Conservation (phyloP, 2,329 filamentous ascomycete genomes). For the Colletotrichum liriopes region DNA sequence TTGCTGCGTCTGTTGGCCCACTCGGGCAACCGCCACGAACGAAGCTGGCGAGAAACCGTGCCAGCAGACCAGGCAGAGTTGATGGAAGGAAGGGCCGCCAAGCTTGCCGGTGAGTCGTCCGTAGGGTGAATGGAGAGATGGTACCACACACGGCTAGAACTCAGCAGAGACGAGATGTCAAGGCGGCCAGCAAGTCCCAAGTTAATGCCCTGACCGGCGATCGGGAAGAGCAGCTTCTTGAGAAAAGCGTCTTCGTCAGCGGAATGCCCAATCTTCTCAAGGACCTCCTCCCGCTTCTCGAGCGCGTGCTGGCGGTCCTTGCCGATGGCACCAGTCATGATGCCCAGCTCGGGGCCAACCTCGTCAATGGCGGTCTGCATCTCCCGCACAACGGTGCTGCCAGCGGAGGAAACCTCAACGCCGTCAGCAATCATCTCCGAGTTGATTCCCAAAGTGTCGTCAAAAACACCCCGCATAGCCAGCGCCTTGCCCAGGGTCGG, state of each 20-base stretch:
- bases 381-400: conserved; percentile 88
- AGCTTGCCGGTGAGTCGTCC: conserved; percentile 83
- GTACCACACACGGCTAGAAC: conserved; percentile 94
- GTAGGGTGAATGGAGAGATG: conserved; percentile 93
- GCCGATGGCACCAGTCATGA: conserved; percentile 76
- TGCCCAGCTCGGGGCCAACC: conserved; percentile 84
- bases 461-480: conserved; percentile 92
- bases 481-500: conserved; percentile 87
- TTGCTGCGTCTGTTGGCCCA: conserved; percentile 96
- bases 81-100: conserved; percentile 80
- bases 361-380: conserved; percentile 87
- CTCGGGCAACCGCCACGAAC: conserved; percentile 93
- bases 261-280: conserved; percentile 90
- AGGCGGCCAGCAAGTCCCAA: conserved; percentile 85
- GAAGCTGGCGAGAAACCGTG: conserved; percentile 91
- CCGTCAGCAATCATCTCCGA: conserved; percentile 98
- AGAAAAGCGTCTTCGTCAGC: conserved; percentile 88
- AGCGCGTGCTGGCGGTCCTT: conserved; percentile 83
- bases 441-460: conserved; percentile 94
- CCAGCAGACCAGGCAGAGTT: conserved; percentile 95
- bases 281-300: conserved; percentile 85
- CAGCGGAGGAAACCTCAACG: conserved; percentile 79
- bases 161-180: conserved; percentile 81
- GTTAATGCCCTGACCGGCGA: conserved; percentile 83
- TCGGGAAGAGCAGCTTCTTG: conserved; percentile 84